Evolutionary conservation across 768 basidiomycete genomes (phyloP), one percentile per base, ranked within the genome.

Genomic region (Sporobolomyces phaffii): DNA sequence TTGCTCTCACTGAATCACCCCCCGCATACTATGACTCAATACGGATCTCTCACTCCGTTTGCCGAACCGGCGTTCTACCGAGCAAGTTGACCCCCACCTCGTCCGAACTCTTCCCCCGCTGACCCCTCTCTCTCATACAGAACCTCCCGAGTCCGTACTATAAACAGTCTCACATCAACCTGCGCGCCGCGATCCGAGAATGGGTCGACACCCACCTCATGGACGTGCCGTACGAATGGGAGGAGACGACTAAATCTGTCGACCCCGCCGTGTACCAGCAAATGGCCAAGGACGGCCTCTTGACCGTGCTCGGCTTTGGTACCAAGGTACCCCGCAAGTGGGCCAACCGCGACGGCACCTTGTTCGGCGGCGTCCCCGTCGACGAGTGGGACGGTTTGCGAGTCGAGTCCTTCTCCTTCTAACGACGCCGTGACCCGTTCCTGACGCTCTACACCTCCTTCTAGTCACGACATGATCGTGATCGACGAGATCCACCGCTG

Each of bases 341-440:
- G 33, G 62, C 65, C 8, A 61, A 62, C 2, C 20, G n/a, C 17
- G 68, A 66, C 33, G 54, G 65, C 9, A 60, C 65, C 34, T 53
- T 72, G 18, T 66, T 66, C 26, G 70, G 70, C 3, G 63, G 62
- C 3, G 56, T 68, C 28, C 43, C 52, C 31, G 62, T 36, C 13
- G 67, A 64, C 17, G 67, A 75, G n/a, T 75, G 74, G 74, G 68
- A 75, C 41, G 71, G 70, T 14, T 72, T 73, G 65, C 64, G 45
- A 28, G 67, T 60, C 15, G n/a, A n/a, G n/a, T n/a, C 8, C 31
- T 41, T 17, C 24, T 29, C 15, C 47, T 36, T 49, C 40, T 34
- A 18, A 17, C 43, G 22, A 14, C 40, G 3, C 3, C 29, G 20
- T 41, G 0, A 7, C 4, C 5, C 51, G 17, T 26, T 18, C 47